These are phyloP conservation scores for Podospora tetraspora DNA, from an alignment of 495 filamentous ascomycete genomes.

Conservation along the genomic window DNA sequence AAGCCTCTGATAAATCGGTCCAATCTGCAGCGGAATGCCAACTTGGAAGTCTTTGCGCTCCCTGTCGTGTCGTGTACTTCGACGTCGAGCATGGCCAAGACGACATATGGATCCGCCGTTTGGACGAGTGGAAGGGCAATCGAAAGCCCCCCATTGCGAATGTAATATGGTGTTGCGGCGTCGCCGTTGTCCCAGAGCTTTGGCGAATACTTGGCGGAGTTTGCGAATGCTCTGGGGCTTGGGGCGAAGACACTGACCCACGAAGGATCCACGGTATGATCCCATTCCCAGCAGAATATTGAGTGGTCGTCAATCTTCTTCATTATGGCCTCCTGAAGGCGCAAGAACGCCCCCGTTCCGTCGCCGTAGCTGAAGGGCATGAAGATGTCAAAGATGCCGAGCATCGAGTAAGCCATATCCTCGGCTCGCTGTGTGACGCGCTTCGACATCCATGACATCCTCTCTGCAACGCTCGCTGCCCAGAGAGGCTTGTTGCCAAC, in stretches of 20 bases:
- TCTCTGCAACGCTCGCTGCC: conserved; percentile 23
- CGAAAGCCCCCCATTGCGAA: too few relatives aligned
- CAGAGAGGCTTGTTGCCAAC: background rate
- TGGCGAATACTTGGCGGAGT: background rate
- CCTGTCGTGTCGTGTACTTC: too few relatives aligned
- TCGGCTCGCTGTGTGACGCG: conserved; percentile 26
- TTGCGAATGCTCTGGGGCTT: background rate
- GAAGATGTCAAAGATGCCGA: conserved; percentile 35
- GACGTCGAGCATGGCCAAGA: background rate
- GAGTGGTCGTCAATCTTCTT: conserved; percentile 27
- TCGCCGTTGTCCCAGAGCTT: background rate
- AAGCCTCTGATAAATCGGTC: too few relatives aligned
- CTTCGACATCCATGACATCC: conserved; percentile 36
- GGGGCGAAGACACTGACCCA: background rate
- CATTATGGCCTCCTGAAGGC: conserved; percentile 33
- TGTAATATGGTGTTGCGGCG: too few relatives aligned
- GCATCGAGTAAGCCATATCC: conserved; percentile 35
- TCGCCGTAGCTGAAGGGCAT: conserved; percentile 41
- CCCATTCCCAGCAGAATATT: conserved; percentile 14
- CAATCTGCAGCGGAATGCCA: too few relatives aligned
- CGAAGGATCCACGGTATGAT: background rate
- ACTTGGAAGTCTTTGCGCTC: too few relatives aligned
- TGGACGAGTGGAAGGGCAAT: background rate
- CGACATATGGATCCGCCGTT: background rate
- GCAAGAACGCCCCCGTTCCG: conserved; percentile 25